A percentile compares a stretch with the other conserved stretches of the same genome.
Conservation (phyloP, 495 filamentous ascomycete genomes). For the Schizothecium vesticola region DNA sequence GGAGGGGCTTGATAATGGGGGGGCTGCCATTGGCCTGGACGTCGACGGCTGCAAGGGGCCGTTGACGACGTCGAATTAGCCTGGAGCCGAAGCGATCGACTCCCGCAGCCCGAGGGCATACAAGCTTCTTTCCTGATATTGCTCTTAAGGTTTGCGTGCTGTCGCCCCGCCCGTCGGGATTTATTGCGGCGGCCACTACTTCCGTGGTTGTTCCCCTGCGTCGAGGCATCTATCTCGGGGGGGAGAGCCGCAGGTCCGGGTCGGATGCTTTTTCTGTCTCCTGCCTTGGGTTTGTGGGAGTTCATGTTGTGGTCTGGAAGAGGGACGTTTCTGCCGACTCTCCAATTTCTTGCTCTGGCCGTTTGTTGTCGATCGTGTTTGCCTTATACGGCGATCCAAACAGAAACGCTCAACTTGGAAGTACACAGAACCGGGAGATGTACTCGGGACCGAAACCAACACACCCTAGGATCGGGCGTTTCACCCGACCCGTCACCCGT, state of each 20-base stretch:
- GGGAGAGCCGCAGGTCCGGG: neutral
- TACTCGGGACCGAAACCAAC: neutral
- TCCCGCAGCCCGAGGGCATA: neutral
- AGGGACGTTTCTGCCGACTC: neutral
- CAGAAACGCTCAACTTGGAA: neutral
- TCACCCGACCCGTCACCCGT: conserved; percentile 15
- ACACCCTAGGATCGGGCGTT: neutral
- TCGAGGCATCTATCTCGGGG: neutral
- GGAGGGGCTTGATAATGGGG: neutral
- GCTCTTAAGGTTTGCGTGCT: neutral
- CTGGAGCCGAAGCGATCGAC: conserved; percentile 7
- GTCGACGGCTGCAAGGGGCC: neutral
- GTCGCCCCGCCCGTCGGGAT: neutral
- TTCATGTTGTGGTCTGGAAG: neutral
- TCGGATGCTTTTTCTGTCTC: neutral
- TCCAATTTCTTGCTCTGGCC: neutral
- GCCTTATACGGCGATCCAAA: neutral
- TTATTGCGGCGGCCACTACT: neutral
- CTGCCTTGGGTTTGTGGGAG: neutral
- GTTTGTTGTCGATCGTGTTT: neutral
- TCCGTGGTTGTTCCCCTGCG: neutral
- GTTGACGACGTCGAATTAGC: conserved; percentile 9
- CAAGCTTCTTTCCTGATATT: neutral
- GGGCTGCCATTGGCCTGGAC: neutral
- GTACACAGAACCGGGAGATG: neutral